These are phyloP conservation scores for Hypoxylon sp. DNA, from an alignment of 2,329 filamentous ascomycete genomes.

Conservation along the genomic window DNA sequence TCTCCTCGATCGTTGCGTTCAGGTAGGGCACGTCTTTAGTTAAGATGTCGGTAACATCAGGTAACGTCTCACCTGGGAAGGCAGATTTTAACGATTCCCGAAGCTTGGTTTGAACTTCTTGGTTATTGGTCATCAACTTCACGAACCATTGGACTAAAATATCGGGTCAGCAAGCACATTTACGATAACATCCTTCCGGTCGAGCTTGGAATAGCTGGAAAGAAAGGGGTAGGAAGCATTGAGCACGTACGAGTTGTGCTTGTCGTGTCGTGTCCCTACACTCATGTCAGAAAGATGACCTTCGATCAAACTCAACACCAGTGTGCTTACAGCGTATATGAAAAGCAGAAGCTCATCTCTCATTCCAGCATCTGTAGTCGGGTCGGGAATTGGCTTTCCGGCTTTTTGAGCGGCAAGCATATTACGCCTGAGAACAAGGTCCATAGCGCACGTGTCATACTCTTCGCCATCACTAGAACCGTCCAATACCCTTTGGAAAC, in stretches of 20 bases:
- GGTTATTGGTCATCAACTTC: conserved; percentile 57
- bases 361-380: conserved; percentile 47
- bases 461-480: conserved; percentile 48
- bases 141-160: conserved; percentile 59
- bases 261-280: conserved; percentile 63
- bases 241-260: conserved; percentile 52
- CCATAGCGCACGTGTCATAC: conserved; percentile 53
- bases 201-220: not conserved
- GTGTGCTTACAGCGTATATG: conserved; percentile 41
- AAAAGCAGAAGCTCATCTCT: conserved; percentile 50
- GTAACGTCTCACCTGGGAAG: conserved; percentile 49
- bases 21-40: conserved; percentile 57
- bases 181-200: no score
- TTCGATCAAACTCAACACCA: conserved; percentile 49
- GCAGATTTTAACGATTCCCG: conserved; percentile 51
- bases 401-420: conserved; percentile 55
- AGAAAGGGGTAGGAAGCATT: not conserved
- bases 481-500: conserved; percentile 40
- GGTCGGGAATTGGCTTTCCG: conserved; percentile 46
- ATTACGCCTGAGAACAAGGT: conserved; percentile 56
- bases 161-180: conserved; percentile 53
- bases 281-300: conserved; percentile 50
- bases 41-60: conserved; percentile 54
- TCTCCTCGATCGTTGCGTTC: conserved; percentile 60
- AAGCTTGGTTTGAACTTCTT: conserved; percentile 55